A percentile compares a stretch with the other conserved stretches of the same genome.
Conservation (phyloP, 2,329 filamentous ascomycete genomes). For the Setomelanomma holmii region DNA sequence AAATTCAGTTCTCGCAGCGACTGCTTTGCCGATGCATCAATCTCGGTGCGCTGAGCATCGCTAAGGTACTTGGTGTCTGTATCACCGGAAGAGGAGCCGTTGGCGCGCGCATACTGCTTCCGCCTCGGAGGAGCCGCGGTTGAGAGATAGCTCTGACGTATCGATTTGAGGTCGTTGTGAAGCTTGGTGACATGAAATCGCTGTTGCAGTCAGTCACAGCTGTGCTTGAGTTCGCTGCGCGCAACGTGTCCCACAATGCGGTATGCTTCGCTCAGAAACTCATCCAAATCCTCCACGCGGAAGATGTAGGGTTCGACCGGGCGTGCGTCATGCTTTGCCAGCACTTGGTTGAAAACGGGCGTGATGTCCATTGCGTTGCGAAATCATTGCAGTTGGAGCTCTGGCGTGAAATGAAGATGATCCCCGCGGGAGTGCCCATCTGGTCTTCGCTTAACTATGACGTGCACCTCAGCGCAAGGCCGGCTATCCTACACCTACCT, state of each 20-base stretch:
- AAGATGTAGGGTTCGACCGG: constrained; percentile 55
- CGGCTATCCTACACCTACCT: too few relatives aligned
- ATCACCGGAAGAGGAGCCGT: constrained; percentile 45
- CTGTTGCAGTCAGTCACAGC: constrained; percentile 56
- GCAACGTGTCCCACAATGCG: constrained; percentile 72
- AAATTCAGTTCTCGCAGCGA: constrained; percentile 85
- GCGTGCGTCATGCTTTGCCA: constrained; percentile 65
- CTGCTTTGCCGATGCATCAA: constrained; percentile 86
- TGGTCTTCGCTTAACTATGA: constrained; percentile 27
- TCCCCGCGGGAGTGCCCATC: constrained; percentile 30
- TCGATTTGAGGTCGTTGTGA: constrained; percentile 77
- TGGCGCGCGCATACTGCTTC: constrained; percentile 54
- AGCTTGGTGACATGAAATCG: constrained; percentile 85
- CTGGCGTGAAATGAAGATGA: constrained; percentile 32
- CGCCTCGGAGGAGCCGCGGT: constrained; percentile 69
- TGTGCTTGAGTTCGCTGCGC: constrained; percentile 5
- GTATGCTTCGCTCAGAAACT: constrained; percentile 93
- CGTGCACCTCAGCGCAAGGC: constrained; percentile 8
- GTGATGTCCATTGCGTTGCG: constrained; percentile 66
- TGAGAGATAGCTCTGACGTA: constrained; percentile 91
- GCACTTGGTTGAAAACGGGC: constrained; percentile 70
- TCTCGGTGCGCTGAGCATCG: constrained; percentile 81
- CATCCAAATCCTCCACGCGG: constrained; percentile 66
- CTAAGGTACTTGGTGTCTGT: constrained; percentile 68
- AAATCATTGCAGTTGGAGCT: constrained; percentile 12